phyloP scores from a whole-genome alignment of 2,329 filamentous ascomycete species.

The Pestalotiopsis fici region DNA sequence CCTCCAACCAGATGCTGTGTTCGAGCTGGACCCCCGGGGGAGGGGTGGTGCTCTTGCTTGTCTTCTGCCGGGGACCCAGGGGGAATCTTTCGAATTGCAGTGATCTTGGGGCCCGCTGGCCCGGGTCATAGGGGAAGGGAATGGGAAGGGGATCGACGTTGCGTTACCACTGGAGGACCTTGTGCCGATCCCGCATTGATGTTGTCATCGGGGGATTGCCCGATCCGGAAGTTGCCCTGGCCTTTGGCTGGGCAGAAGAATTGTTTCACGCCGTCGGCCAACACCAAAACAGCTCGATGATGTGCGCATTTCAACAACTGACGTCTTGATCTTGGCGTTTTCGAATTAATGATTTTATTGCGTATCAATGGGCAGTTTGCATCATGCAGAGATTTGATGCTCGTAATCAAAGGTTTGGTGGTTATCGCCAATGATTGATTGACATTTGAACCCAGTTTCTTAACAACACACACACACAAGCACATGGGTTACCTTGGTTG shows the following conservation, averaged over 20 bases:
- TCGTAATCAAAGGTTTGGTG: neutral
- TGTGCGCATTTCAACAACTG: neutral
- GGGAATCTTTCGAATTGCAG: neutral
- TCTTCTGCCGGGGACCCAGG: no score
- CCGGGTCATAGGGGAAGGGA: neutral
- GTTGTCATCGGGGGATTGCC: constrained; percentile 7
- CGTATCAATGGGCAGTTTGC: neutral
- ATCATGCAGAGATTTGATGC: neutral
- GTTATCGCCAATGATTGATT: neutral
- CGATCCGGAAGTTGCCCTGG: neutral
- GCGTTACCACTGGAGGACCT: neutral
- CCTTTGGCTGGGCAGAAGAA: neutral
- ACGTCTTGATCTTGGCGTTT: neutral
- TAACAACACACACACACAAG: neutral
- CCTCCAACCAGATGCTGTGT: no score
- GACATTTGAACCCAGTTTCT: neutral
- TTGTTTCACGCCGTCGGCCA: neutral
- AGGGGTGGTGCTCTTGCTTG: no score
- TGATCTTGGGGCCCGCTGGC: neutral
- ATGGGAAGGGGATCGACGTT: neutral
- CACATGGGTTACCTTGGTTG: neutral
- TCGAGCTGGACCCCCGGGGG: no score
- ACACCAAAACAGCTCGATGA: neutral
- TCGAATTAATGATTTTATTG: neutral
- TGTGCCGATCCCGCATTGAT: constrained; percentile 6